These are phyloP conservation scores for Lichtheimia ornata DNA, from an alignment of 371 early-diverging fungal genomes.

Conservation along the genomic window DNA sequence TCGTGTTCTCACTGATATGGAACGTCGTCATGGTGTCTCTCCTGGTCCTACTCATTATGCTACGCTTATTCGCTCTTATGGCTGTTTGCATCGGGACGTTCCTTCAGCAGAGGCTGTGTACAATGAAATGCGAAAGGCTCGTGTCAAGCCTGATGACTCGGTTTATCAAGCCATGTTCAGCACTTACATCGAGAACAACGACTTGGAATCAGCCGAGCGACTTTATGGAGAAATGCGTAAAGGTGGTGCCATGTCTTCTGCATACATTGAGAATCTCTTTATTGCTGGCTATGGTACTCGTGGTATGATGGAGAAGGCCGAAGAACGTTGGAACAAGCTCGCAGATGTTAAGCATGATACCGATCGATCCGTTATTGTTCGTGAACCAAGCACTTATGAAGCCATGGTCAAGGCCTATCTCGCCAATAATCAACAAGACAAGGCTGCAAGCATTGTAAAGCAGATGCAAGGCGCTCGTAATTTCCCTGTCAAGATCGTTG, in stretches of 20 bases:
- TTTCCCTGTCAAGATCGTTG: conserved; percentile 13
- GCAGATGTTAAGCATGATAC: conserved; percentile 26
- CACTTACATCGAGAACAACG: conserved; percentile 50
- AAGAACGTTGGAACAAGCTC: conserved; percentile 47
- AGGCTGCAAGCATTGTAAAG: conserved; percentile 37
- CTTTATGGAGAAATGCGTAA: conserved; percentile 46
- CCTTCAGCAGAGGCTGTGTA: conserved; percentile 53
- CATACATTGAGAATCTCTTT: conserved; percentile 66
- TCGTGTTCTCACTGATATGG: conserved; percentile 51
- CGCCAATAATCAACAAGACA: conserved; percentile 39
- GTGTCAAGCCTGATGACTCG: conserved; percentile 48
- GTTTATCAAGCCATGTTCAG: conserved; percentile 63
- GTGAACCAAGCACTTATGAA: conserved; percentile 65
- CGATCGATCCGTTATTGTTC: conserved; percentile 21
- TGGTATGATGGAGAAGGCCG: conserved; percentile 39
- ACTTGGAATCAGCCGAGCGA: conserved; percentile 47
- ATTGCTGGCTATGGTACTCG: conserved; percentile 53
- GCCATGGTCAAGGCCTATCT: conserved; percentile 61
- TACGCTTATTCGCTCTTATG: conserved; percentile 61
- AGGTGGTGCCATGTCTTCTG: conserved; percentile 39
- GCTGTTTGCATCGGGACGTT: conserved; percentile 58
- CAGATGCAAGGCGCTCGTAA: conserved; percentile 26
- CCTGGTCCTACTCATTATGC: conserved; percentile 59
- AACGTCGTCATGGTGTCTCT: conserved; percentile 36
- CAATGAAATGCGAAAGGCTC: conserved; percentile 45